Base-by-base conservation (phyloP, 2,329 filamentous ascomycete genomes). In the Emericellopsis atlantica region DNA sequence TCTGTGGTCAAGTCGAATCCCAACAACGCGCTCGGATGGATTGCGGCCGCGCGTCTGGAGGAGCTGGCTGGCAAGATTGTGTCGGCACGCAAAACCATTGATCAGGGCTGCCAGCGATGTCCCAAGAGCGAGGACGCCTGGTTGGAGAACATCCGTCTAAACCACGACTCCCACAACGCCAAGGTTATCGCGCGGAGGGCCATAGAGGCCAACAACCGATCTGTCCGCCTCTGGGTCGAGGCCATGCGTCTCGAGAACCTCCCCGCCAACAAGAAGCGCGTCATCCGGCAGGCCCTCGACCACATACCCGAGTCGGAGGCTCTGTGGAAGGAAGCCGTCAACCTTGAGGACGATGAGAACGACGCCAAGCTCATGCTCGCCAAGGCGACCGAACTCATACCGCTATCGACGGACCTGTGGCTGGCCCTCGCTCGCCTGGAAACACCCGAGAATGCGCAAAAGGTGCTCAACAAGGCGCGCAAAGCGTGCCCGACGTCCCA, bases 241-340 rank as follows among this genome's bases (percentile, higher is more conserved):
- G 93, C 92, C 1, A 95, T 95, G 79, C 85, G 87, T 48, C 66
- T 98, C 21, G 92, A 98, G 59, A 78, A 79, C 7, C 83, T 95
- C 37, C 66, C 78, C 1, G 76, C 81, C 44, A 85, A 87, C 10
- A 94, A 93, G 62, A 96, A 96, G 64, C 81, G 88, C 54, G 92
- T 98, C 7, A 79, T 95, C 29, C 77, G 89, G 42, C 85, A 93
- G 55, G 93, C 92, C 0, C 70, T 98, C 36, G 86, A 96, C 52
- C 82, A 95, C 53, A 84, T 95, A 33, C 89, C 89, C 1, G 87
- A 95, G 54, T 96, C 90, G 0, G 92, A 96, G 37, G 82, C 85
- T 34, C 74, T 98, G n/a, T 98, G 92, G 92, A 98, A 96, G 57
- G 88, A 93, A 56, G 83, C 90, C 5, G 90, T 98, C 46, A 96